Conservation (phyloP, 768 basidiomycete species). For the Boletus edulis region DNA sequence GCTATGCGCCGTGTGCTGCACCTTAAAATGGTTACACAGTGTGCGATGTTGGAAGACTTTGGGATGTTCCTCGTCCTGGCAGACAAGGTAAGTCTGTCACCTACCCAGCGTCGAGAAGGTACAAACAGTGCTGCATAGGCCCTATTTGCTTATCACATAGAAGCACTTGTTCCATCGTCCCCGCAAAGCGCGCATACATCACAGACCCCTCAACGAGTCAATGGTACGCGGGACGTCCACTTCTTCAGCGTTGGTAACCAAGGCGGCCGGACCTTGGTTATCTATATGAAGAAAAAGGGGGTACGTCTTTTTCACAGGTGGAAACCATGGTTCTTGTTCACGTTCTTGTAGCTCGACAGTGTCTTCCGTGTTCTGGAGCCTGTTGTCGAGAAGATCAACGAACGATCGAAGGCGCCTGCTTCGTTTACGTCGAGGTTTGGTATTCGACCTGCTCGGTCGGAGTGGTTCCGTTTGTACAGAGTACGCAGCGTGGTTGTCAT, state of each 20-base stretch:
- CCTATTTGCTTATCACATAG: constrained; percentile 92
- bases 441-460: constrained; percentile 76
- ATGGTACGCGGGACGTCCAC: constrained; percentile 87
- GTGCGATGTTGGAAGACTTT: constrained; percentile 94
- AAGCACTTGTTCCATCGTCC: constrained; percentile 90
- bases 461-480: constrained; percentile 94
- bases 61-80: constrained; percentile 95
- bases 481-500: constrained; percentile 28
- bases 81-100: constrained; percentile 60
- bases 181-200: constrained; percentile 63
- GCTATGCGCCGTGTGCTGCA: constrained; percentile 93
- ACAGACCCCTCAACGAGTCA: constrained; percentile 87
- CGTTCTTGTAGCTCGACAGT: constrained; percentile 60
- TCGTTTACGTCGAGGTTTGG: constrained; percentile 73
- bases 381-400: constrained; percentile 85
- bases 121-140: constrained; percentile 42
- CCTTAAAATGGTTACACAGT: constrained; percentile 90
- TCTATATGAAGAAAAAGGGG: constrained; percentile 96
- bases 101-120: not conserved
- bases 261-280: constrained; percentile 82
- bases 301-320: constrained; percentile 32
- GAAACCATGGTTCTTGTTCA: constrained; percentile 11
- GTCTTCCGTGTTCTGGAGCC: constrained; percentile 98
- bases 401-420: constrained; percentile 66
- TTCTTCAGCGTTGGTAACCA: constrained; percentile 94